Conservation (phyloP, 179 eudicot species). For the Patellifolia procumbens region DNA sequence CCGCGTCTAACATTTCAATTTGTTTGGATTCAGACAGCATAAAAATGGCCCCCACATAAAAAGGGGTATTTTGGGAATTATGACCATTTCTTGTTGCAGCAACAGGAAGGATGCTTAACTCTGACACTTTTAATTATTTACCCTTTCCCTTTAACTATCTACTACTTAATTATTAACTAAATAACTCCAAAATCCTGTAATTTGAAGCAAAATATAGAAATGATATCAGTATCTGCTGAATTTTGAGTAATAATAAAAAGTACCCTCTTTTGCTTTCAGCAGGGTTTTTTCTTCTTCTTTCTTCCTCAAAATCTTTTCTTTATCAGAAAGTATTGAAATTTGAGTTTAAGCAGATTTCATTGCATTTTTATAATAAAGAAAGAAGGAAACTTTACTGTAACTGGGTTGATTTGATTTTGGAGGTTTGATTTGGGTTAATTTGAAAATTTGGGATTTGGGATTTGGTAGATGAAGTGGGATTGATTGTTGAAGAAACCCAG, state of each 20-base stretch:
- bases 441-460: conserved; percentile 13
- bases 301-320: neutral
- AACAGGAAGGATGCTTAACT: neutral
- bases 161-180: conserved; percentile 5
- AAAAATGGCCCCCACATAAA: conserved; percentile 21
- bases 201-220: neutral
- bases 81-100: neutral
- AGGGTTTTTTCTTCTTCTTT: conserved; percentile 26
- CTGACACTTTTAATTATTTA: conserved; percentile 2
- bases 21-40: conserved; percentile 19
- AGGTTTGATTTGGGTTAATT: neutral
- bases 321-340: conserved; percentile 10
- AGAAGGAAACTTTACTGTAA: conserved; percentile 17
- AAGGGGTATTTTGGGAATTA: conserved; percentile 31
- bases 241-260: neutral
- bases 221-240: neutral
- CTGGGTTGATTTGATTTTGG: conserved; percentile 33
- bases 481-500: conserved; percentile 22
- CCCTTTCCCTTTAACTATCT: neutral
- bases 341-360: conserved; percentile 24
- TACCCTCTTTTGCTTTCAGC: conserved; percentile 11
- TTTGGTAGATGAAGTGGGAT: conserved; percentile 11
- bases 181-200: neutral
- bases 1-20: conserved; percentile 35
- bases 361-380: conserved; percentile 26